Evolutionary conservation across 805 yeast genomes (phyloP).

Genomic region (Myxozyma geophila): DNA sequence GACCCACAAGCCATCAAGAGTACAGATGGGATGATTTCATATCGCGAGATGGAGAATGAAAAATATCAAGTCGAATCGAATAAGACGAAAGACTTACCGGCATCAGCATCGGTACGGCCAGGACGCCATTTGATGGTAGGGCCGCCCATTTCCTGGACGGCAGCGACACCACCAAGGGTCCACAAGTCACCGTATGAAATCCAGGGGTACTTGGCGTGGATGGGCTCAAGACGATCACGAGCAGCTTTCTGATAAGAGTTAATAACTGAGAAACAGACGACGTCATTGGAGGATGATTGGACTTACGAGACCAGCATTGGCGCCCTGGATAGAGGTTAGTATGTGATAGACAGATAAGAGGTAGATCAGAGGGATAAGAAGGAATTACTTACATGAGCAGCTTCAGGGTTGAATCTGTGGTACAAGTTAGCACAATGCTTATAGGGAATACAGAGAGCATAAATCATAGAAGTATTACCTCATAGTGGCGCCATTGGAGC

Average conservation of each 20-base stretch:
- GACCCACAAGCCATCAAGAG: neutral
- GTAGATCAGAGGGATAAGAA: neutral
- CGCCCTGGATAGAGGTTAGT: constrained; percentile 43
- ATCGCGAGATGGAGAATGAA: neutral
- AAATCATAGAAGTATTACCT: constrained; percentile 44
- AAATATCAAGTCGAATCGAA: neutral
- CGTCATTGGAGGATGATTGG: constrained; percentile 13
- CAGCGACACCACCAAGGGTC: constrained; percentile 72
- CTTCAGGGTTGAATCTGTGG: constrained; percentile 24
- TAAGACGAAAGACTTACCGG: constrained; percentile 18
- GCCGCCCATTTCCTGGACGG: constrained; percentile 67
- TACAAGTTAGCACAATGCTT: neutral
- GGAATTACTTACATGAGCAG: constrained; percentile 14
- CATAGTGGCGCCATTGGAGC: constrained; percentile 63
- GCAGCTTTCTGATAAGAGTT: constrained; percentile 48
- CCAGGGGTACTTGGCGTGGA: constrained; percentile 62
- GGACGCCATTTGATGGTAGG: constrained; percentile 74
- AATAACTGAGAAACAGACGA: constrained; percentile 34
- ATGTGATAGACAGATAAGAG: neutral
- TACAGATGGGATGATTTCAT: neutral
- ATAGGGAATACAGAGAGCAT: neutral
- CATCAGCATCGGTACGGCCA: constrained; percentile 58
- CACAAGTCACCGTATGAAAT: constrained; percentile 69
- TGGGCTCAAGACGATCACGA: constrained; percentile 59
- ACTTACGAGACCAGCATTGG: constrained; percentile 52